phyloP scores from a whole-genome alignment of 2,329 filamentous ascomycete species.

The Pseudogymnoascus verrucosus region DNA sequence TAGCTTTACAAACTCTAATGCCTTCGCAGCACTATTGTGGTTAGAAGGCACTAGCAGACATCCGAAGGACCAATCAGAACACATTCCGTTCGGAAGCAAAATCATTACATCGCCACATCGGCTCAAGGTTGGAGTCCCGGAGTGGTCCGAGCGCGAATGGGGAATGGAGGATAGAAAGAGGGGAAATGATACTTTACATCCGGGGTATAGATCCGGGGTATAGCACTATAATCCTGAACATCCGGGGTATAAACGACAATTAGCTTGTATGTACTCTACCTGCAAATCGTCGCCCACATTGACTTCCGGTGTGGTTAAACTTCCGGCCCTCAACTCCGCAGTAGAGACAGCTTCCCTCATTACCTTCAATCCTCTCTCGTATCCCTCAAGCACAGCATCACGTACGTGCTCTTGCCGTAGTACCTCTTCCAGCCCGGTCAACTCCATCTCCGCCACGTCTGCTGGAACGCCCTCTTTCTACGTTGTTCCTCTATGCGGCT shows the following conservation, averaged over 20 bases:
- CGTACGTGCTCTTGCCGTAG: no score
- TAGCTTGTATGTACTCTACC: no score
- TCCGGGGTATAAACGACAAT: background rate
- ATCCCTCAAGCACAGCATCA: constrained; percentile 7
- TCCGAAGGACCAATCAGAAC: background rate
- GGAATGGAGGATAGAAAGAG: no score
- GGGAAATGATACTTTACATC: background rate
- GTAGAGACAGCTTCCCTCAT: constrained; percentile 7
- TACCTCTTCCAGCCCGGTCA: no score
- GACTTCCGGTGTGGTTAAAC: constrained; percentile 1
- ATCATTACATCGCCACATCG: background rate
- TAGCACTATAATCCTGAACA: background rate
- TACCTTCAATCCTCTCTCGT: constrained; percentile 5
- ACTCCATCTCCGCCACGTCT: no score
- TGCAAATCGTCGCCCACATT: background rate
- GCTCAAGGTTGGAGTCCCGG: background rate
- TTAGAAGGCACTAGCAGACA: background rate
- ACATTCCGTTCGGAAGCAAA: background rate
- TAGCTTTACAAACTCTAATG: background rate
- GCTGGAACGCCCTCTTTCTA: background rate
- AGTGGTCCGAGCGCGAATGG: background rate
- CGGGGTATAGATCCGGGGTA: background rate
- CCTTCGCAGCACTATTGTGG: background rate
- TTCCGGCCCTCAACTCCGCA: background rate
- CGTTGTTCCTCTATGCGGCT: background rate